Evolutionary conservation across 495 filamentous ascomycete genomes (phyloP).

Genomic region (Penicillium samsonianum): DNA sequence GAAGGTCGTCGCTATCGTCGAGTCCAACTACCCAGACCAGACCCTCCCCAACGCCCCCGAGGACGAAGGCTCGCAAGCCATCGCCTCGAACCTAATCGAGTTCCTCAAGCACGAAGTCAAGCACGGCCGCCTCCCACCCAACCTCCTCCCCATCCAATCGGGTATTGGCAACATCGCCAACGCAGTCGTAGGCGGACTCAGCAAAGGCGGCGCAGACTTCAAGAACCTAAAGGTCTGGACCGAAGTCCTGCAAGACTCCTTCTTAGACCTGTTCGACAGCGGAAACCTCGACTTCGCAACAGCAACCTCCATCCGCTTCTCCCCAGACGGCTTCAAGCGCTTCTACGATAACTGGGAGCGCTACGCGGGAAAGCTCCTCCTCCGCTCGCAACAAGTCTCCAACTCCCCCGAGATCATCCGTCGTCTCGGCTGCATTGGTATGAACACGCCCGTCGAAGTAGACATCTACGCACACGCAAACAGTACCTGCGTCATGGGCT

Average conservation of each 20-base stretch:
- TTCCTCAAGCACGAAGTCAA: constrained; percentile 82
- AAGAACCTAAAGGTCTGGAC: constrained; percentile 89
- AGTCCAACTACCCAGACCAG: constrained; percentile 81
- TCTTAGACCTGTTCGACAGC: constrained; percentile 92
- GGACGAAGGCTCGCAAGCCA: constrained; percentile 69
- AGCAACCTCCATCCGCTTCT: constrained; percentile 89
- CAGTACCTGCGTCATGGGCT: constrained; percentile 87
- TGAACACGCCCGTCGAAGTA: constrained; percentile 94
- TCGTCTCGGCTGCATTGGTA: constrained; percentile 83
- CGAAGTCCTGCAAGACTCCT: constrained; percentile 89
- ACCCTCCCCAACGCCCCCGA: constrained; percentile 75
- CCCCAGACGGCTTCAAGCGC: constrained; percentile 85
- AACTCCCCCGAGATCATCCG: constrained; percentile 96
- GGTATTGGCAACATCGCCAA: constrained; percentile 96
- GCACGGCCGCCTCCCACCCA: constrained; percentile 73
- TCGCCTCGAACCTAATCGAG: constrained; percentile 81
- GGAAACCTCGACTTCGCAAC: constrained; percentile 90
- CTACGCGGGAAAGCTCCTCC: constrained; percentile 81
- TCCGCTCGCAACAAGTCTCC: constrained; percentile 83
- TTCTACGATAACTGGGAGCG: constrained; percentile 86
- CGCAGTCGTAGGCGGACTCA: constrained; percentile 83
- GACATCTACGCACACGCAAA: constrained; percentile 96
- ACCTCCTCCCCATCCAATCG: constrained; percentile 80
- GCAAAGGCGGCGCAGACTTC: constrained; percentile 75
- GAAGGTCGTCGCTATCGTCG: constrained; percentile 82